Base-by-base conservation (phyloP, 257 asterid genomes). In the Solanum pinnatisectum region DNA sequence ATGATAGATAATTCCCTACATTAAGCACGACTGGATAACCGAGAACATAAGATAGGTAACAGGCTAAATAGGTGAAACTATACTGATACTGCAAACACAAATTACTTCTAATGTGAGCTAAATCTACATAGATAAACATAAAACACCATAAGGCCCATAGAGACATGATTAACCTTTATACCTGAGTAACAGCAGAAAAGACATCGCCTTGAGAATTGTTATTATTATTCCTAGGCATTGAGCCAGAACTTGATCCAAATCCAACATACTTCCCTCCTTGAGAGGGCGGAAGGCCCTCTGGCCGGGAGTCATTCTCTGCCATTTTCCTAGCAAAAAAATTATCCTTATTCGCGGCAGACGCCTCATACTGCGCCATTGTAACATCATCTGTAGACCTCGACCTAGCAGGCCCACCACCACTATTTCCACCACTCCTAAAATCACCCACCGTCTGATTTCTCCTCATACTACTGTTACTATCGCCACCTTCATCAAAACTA, bases 221-320 rank as follows among this genome's bases (percentile, higher is more conserved):
- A 72, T 23, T 82, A 49, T 49, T 81, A 85, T 91, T 93, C 91
- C 88, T 86, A 0, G 91, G 92, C 81, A 92, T 4, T 0, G 96
- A 94, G 9, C 90, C 87, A 13, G 96, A 95, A 90, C 71, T 92
- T 10, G 99, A 94, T 59, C 99, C 98, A 86, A 95, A 96, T 39
- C 99, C 99, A 16, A 96, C 98, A 88, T 94, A 96, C 92, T 96
- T 96, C 83, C 98, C 99, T 9, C 98, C 99, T 88, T 95, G 96
- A n/a, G 99, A 95, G 11, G 99, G 99, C 13, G 95, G 98, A 79
- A 96, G 73, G 37, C 99, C 98, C 91, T 94, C 98, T 0, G 98
- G 99, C 77, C 94, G 87, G 3, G 95, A 90, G 84, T 94, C 93
- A 81, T 96, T 96, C 89, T 96, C 98, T 20, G 89, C 89, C 87